Evolutionary conservation across 2,329 filamentous ascomycete genomes (phyloP), one percentile per base, ranked within the genome.

Genomic region (Alternaria hordeiaustralica): DNA sequence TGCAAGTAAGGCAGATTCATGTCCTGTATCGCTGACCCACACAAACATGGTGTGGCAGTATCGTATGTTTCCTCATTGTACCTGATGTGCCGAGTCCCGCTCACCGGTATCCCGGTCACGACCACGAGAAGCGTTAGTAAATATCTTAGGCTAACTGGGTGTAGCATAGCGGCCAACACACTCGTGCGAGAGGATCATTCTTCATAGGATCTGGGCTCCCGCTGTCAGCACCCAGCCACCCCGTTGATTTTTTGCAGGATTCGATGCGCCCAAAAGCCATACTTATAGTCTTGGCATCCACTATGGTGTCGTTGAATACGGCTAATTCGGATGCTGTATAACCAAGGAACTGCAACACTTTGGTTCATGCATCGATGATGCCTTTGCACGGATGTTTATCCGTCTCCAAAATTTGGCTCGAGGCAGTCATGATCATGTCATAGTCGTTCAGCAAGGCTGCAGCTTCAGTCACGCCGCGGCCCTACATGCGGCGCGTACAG

Each of bases 41-140:
- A 44, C 8, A 28, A 51, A 49, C 30, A 25, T n/a, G 26, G n/a
- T 20, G 43, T n/a, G 33, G 47, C 45, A 56, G 54, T 28, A 47
- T 50, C 15, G 20, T 33, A 64, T 33, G 26, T 18, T 18, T 53
- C 33, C 25, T 50, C 13, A 54, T 15, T 49, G 59, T 65, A 25
- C 36, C 56, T 57, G 63, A 58, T 44, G 57, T 66, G 65, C 60
- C 60, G 60, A 60, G 47, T 61, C 23, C 46, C 30, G 33, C 41
- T 66, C 47, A 64, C 64, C 58, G 49, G 63, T 57, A 33, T 54
- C 26, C 28, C 45, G 49, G 59, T 46, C 60, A 56, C n/a, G 18
- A 49, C 33, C 51, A 30, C 46, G 47, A 60, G 49, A 51, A 58
- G 60, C 36, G 46, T 45, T 47, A 30, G 53, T 30, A 10, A 41